Evolutionary conservation across 2,329 filamentous ascomycete genomes (phyloP).

Genomic region (Diaporthe eres): DNA sequence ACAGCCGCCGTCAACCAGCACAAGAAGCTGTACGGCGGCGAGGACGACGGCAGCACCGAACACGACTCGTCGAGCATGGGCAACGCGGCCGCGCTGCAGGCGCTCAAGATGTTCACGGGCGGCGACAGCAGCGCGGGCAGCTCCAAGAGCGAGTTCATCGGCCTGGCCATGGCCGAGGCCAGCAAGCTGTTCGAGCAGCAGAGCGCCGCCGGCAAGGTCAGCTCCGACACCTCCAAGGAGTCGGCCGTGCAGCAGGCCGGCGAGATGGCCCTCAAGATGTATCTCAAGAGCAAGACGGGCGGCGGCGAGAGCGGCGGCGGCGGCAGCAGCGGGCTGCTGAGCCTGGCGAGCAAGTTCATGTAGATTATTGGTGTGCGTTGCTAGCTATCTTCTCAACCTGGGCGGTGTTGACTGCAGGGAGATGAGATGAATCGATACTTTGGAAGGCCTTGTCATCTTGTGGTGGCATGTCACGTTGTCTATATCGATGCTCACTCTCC

Average conservation of each 20-base stretch:
- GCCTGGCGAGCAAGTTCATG: conserved; percentile 65
- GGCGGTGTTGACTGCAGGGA: not conserved
- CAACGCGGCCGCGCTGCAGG: conserved; percentile 83
- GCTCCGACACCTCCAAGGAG: conserved; percentile 80
- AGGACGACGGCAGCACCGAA: conserved; percentile 60
- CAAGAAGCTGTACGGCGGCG: conserved; percentile 78
- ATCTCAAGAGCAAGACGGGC: conserved; percentile 78
- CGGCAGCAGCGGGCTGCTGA: conserved; percentile 59
- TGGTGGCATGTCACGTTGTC: not conserved
- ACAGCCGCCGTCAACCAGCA: conserved; percentile 80
- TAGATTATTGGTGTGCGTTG: conserved; percentile 34
- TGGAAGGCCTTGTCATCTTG: not conserved
- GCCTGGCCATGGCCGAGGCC: conserved; percentile 89
- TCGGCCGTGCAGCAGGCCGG: conserved; percentile 83
- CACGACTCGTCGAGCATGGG: conserved; percentile 71
- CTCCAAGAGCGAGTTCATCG: conserved; percentile 83
- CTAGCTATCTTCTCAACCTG: too few relatives aligned
- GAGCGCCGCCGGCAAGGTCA: conserved; percentile 66
- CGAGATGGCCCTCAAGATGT: conserved; percentile 92
- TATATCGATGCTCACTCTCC: not conserved
- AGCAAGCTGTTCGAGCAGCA: conserved; percentile 79
- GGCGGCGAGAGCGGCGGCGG: conserved; percentile 59
- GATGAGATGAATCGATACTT: not conserved
- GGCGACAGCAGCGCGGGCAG: conserved; percentile 55
- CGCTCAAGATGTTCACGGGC: conserved; percentile 82